Evolutionary conservation across 2,329 filamentous ascomycete species (phyloP).

Genomic region (Pseudocercospora fuligena): DNA sequence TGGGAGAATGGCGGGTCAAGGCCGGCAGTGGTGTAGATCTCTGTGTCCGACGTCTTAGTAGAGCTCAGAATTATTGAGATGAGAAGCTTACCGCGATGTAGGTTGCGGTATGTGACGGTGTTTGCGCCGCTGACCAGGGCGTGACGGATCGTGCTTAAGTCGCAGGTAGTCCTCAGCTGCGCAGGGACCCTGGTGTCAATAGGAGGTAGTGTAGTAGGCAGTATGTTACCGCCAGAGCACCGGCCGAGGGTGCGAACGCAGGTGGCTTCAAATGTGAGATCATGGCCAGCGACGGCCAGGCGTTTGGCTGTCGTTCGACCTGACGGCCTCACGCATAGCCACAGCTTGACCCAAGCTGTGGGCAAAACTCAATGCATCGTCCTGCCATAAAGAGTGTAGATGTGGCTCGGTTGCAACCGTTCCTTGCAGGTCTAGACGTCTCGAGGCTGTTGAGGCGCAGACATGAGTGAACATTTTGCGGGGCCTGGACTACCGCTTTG

Average conservation of each 20-base stretch:
- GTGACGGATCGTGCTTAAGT: not conserved
- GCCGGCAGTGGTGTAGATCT: conserved; percentile 14
- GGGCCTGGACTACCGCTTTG: not conserved
- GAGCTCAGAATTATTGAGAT: conserved; percentile 21
- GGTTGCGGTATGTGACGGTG: not conserved
- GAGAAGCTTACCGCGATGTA: conserved; percentile 6
- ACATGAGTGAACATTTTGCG: too few species aligned
- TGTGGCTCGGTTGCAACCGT: not conserved
- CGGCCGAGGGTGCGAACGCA: not conserved
- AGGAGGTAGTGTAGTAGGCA: not conserved
- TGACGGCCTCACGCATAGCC: not conserved
- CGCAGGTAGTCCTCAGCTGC: not conserved
- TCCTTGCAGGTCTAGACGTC: not conserved
- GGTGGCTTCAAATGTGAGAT: not conserved
- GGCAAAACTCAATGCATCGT: not conserved
- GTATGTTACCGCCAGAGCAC: not conserved
- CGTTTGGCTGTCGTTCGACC: not conserved
- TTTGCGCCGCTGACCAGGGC: not conserved
- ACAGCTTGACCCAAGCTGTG: conserved; percentile 1
- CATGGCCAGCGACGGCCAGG: not conserved
- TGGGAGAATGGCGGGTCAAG: conserved; percentile 42
- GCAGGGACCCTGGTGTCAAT: conserved; percentile 1
- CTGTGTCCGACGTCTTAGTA: conserved; percentile 14
- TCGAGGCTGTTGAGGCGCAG: not conserved
- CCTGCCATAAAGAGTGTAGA: not conserved